phyloP scores from a whole-genome alignment of 441 rosid genomes.

The Pelargonium citronellum region DNA sequence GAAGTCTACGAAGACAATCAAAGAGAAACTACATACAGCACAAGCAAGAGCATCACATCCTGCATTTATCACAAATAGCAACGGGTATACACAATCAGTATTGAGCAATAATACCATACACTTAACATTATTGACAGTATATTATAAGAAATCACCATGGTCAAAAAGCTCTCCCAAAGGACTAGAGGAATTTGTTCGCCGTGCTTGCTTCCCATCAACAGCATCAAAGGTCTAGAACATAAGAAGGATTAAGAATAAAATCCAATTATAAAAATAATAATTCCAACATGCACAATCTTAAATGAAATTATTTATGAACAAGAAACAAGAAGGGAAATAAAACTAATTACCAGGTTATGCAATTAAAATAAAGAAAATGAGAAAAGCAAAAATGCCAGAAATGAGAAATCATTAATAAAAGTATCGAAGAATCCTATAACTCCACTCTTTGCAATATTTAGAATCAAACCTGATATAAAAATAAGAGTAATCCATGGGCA shows the following conservation, averaged over 20 bases:
- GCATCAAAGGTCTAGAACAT: constrained; percentile 82
- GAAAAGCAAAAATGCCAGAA: too few relatives aligned
- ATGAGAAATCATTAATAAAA: too few relatives aligned
- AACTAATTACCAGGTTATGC: neutral
- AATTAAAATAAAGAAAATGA: neutral
- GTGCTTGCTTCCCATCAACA: constrained; percentile 99
- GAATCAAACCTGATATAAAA: constrained; percentile 76
- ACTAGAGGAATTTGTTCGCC: constrained; percentile 84
- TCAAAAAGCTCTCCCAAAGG: constrained; percentile 97
- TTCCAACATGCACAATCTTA: neutral
- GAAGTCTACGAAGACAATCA: constrained; percentile 5
- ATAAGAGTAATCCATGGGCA: constrained; percentile 85
- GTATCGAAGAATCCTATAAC: neutral
- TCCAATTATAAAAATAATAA: neutral
- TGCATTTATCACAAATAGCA: constrained; percentile 29
- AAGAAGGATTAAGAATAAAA: constrained; percentile 10
- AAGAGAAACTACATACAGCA: constrained; percentile 55
- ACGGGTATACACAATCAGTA: constrained; percentile 21
- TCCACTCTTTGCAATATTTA: constrained; percentile 3
- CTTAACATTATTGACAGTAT: neutral
- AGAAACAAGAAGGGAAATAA: neutral
- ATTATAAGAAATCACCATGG: constrained; percentile 53
- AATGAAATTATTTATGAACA: neutral
- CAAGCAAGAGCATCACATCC: constrained; percentile 99
- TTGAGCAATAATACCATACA: constrained; percentile 12